Base-by-base conservation (phyloP, 78 protist species). In the Dictyostelium firmibasis region DNA sequence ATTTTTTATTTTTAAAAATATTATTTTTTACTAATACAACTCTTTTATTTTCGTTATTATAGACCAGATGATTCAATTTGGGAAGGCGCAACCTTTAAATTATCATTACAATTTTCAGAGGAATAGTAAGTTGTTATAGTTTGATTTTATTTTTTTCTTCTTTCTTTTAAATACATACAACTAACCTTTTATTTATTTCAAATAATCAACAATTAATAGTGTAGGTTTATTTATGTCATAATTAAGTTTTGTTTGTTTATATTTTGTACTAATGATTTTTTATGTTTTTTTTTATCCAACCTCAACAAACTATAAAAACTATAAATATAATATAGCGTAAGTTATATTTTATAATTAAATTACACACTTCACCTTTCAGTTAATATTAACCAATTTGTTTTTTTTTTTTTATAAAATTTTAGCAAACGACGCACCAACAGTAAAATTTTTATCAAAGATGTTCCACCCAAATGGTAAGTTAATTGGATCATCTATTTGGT, bases 41-140 rank as follows among this genome's bases (percentile, higher is more conserved):
- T 47, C 8, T 11, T 11, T 50, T 50, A 50, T 57, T 57, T 0
- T 57, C 20, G 20, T 20, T 57, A 57, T 57, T 44, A 47, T 64
- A 96, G 98, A 2, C 99, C 99, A 25, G 98, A 98, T 25, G 99
- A 97, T 60, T 98, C 99, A 1, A 98, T 98, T n/a, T 99, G 99
- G 99, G 99, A 99, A 82, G 99, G 98, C 6, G 99, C 98, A 75
- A 98, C 99, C 9, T 99, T 99, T 98, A 97, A 98, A 94, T 96
- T 99, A 84, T 83, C 96, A 2, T 78, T 99, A 81, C 94, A 89
- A 50, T 99, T 99, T 96, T 84, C 99, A 8, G 99, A 99, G 27
- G 99, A 99, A 91, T 99, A 99, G 86, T 57, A 57, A 20, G 67
- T 57, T 57, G 4, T 57, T 50, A 50, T 50, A n/a, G n/a, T n/a